Evolutionary conservation across 1,284 basidiomycete species (phyloP), one percentile per base, ranked within the genome.

Genomic region (Puccinia novopanici): DNA sequence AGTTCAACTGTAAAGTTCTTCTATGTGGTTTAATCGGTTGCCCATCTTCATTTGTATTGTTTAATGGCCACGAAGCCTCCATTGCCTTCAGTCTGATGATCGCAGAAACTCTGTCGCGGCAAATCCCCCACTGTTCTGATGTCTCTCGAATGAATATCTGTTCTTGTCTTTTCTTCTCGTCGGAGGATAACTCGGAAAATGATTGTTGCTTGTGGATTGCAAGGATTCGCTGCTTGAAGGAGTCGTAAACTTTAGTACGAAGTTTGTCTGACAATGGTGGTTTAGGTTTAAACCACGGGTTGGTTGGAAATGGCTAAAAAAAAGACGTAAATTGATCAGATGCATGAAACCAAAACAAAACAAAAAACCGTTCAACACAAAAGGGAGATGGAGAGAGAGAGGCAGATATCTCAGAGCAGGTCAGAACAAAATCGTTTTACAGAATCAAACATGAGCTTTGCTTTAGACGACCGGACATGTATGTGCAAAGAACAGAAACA

Each of bases 81-180:
- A 92, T 87, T 48, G 91, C 90, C 85, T 94, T 93, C 83, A 94
- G 86, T 59, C 92, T 88, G 65, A 94, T 86, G 79, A 93, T 91
- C 0, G 93, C 92, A 75, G 92, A 90, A 24, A 94, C 88, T 40
- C 93, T 91, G 84, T 91, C 90, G 82, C 93, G 87, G 82, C 91
- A 90, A 65, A 93, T 83, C 73, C 90, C 88, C 89, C 15, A 94
- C 87, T 9, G 85, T 86, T 42, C 92, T 89, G 50, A 91, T 87
- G 81, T 87, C 89, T 84, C 91, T 90, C 67, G 84, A 82, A 63
- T 87, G 82, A 6, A 91, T 24, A 65, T 34, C 40, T 71, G 70
- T 45, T 75, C 79, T 70, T 59, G 52, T 54, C 42, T 75, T 68
- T 74, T 78, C 27, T 30, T 45, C 61, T 77, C 80, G 48, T 52